These are phyloP conservation scores for Ordospora colligata DNA, from an alignment of 371 early-diverging fungal species.

Conservation along the genomic window DNA sequence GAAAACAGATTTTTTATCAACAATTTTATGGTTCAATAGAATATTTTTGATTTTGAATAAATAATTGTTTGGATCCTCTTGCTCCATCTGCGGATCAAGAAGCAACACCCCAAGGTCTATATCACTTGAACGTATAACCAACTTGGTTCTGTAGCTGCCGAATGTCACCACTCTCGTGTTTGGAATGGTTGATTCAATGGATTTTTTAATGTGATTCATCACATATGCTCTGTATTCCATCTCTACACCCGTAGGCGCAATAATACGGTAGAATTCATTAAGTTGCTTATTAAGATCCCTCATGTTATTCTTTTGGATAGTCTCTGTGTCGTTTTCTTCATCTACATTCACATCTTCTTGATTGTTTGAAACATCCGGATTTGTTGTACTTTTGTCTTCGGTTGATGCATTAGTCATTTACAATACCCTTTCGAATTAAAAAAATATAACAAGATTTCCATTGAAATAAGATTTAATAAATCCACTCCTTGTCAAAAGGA, in stretches of 20 bases:
- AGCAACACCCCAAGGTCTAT: conserved; percentile 40
- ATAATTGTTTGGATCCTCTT: conserved; percentile 11
- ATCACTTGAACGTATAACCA: conserved; percentile 40
- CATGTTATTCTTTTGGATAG: too few species aligned
- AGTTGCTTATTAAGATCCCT: too few species aligned
- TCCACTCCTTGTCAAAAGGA: neutral
- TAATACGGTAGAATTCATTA: conserved; percentile 10
- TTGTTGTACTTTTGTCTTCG: neutral
- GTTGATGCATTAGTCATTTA: neutral
- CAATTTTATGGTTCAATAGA: neutral
- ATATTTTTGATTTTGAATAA: conserved; percentile 25
- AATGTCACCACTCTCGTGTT: conserved; percentile 15
- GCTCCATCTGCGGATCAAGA: neutral
- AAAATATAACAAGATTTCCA: neutral
- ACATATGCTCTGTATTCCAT: neutral
- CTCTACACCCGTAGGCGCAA: conserved; percentile 18
- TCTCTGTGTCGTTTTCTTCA: neutral
- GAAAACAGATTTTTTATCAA: conserved; percentile 7
- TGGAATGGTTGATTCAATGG: conserved; percentile 16
- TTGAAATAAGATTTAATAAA: neutral
- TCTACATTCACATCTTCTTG: neutral
- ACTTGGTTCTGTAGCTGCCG: conserved; percentile 38
- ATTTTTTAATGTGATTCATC: conserved; percentile 16
- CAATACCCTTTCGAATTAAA: neutral
- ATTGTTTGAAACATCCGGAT: neutral